Percentiles rank a stretch among this genome's conserved stretches.
These are phyloP conservation scores for Mucuna pruriens DNA, from an alignment of 306 rosid species.

Conservation along the genomic window DNA sequence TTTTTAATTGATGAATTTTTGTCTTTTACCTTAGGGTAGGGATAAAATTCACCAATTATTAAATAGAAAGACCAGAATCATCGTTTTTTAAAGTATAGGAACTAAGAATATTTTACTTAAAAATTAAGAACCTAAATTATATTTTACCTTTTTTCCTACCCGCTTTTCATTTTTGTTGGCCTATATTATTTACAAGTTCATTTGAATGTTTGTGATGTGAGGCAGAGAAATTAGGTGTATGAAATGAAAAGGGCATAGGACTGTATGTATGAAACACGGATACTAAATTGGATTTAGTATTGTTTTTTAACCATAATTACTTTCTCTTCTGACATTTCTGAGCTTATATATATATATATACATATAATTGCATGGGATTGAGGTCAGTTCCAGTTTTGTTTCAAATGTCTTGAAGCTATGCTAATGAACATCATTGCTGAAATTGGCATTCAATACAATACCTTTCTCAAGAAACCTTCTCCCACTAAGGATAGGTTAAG, in stretches of 20 bases:
- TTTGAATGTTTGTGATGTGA: conserved; percentile 29
- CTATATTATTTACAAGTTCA: background rate
- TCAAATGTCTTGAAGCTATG: conserved; percentile 19
- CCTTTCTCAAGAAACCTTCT: conserved; percentile 8
- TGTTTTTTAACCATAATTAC: background rate
- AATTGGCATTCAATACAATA: conserved; percentile 15
- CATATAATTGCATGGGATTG: background rate
- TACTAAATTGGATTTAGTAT: conserved; percentile 19
- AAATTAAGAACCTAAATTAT: background rate
- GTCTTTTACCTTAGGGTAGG: background rate
- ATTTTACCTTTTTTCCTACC: background rate
- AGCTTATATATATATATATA: background rate
- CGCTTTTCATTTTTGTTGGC: background rate
- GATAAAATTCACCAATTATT: no score
- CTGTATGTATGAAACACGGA: conserved; percentile 34
- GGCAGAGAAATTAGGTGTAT: conserved; percentile 27
- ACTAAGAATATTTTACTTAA: no score
- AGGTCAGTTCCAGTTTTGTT: conserved; percentile 7
- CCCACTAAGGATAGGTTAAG: conserved; percentile 30
- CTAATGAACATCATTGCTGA: conserved; percentile 49
- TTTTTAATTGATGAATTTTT: background rate
- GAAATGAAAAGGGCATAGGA: conserved; percentile 35
- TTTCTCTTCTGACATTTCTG: background rate
- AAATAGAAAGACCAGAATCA: background rate
- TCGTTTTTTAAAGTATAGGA: background rate